Evolutionary conservation across 2,329 filamentous ascomycete genomes (phyloP), one percentile per base, ranked within the genome.

Genomic region (Rhinocladiella mackenziei): DNA sequence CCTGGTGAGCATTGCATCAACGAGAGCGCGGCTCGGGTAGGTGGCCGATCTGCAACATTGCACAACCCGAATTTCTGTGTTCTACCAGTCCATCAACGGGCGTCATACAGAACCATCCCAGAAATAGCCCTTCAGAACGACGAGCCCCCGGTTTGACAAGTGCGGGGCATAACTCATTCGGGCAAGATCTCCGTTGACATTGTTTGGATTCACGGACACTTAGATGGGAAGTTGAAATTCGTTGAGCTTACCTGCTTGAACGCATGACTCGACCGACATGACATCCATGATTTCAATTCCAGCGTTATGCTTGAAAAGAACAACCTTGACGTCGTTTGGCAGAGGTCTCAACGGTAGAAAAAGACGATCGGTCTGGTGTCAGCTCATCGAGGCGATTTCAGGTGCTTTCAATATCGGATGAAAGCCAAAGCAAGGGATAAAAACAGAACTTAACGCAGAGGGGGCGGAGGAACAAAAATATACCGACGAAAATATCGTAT

Each of bases 211-310:
- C 8, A 13, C 22, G 11, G 3, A n/a, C 10, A 5, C 32, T 20
- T 20, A 7, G 17, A 4, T 11, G 6, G 22, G 32, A 13, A 35
- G 18, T 7, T 4, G 1, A 15, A 15, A 15, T 14, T 14, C 5
- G 25, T 2, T 33, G 17, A 34, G 30, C 50, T 43, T 29, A 50
- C 50, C 50, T 45, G 50, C 47, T 36, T 53, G 47, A 34, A 53
- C 50, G 40, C 50, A 53, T 19, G 29, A 25, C 40, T 50, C 46
- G 17, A 53, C 37, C 14, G 50, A 53, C 38, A 53, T 38, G 13
- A 53, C 50, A 31, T 53, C 43, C 50, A 53, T 53, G 17, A 19
- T 18, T 42, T 39, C 11, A 19, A 14, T 9, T 7, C 32, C 15
- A 15, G 18, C 4, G 13, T 18, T 33, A 17, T 33, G 4, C 23